Conservation (phyloP, 768 basidiomycete species). For the Mycena epipterygia region DNA sequence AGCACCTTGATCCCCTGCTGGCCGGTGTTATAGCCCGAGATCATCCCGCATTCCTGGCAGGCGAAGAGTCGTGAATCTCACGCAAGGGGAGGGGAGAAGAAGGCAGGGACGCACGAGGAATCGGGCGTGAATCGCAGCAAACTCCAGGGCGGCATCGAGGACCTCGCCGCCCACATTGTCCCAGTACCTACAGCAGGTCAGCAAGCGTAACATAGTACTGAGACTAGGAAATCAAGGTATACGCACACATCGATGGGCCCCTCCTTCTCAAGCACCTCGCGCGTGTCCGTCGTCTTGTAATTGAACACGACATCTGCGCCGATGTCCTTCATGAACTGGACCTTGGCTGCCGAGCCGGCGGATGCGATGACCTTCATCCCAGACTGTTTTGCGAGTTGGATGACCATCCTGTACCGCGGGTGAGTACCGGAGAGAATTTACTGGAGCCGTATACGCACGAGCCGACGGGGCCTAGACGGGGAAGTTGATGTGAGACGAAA, state of each 20-base stretch:
- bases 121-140: background rate
- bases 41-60: conserved; percentile 14
- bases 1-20: background rate
- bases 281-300: conserved; percentile 9
- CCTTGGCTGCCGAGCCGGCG: background rate
- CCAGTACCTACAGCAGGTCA: background rate
- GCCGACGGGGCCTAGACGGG: no score
- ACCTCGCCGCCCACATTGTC: background rate
- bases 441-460: no score
- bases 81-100: no score
- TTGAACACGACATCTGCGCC: conserved; percentile 3
- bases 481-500: no score
- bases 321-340: conserved; percentile 5
- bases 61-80: no score
- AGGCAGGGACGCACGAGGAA: background rate
- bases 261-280: background rate
- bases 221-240: no score
- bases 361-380: background rate
- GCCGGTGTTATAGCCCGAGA: conserved; percentile 12
- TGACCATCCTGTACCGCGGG: background rate
- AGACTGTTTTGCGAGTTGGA: conserved; percentile 2
- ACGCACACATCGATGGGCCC: conserved; percentile 2
- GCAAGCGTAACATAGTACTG: no score
- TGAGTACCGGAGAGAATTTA: no score
- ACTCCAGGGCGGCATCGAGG: conserved; percentile 2